These are phyloP conservation scores for Loxodes magnus DNA, from an alignment of 73 alveolate species.

Conservation along the genomic window DNA sequence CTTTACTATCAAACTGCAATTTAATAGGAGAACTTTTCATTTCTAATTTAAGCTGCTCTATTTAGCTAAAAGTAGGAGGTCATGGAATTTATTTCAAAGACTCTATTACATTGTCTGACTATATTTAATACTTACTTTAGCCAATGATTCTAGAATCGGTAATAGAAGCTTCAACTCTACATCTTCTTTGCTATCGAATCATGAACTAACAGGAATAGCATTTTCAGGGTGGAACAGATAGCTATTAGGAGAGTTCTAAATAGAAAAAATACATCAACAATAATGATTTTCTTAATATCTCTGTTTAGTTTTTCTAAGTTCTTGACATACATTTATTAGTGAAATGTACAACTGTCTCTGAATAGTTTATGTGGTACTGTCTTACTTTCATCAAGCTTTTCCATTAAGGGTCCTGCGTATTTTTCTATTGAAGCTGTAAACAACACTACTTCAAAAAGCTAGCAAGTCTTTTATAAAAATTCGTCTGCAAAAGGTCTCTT, in stretches of 20 bases:
- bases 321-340: constrained; percentile 33
- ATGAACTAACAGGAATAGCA: constrained; percentile 57
- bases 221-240: constrained; percentile 67
- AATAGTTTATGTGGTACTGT: constrained; percentile 21
- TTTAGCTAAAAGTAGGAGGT: too few relatives aligned
- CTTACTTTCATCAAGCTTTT: constrained; percentile 27
- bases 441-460: constrained; percentile 37
- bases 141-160: constrained; percentile 15
- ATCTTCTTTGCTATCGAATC: constrained; percentile 27
- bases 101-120: too few relatives aligned
- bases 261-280: too few relatives aligned
- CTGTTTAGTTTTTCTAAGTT: constrained; percentile 40
- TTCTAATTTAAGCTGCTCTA: too few relatives aligned
- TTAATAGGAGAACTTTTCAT: too few relatives aligned
- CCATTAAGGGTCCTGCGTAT: constrained; percentile 58
- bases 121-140: too few relatives aligned
- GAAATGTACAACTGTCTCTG: constrained; percentile 32
- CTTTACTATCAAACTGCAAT: too few relatives aligned
- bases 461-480: too few relatives aligned
- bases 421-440: constrained; percentile 39
- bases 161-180: constrained; percentile 16
- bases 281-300: constrained; percentile 31
- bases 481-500: too few relatives aligned
- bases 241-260: constrained; percentile 72
- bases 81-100: too few relatives aligned